Percentiles rank a stretch among this genome's conserved stretches.
These are phyloP conservation scores for Phytophthora aleatoria DNA, from an alignment of 352 stramenopile species.

Conservation along the genomic window DNA sequence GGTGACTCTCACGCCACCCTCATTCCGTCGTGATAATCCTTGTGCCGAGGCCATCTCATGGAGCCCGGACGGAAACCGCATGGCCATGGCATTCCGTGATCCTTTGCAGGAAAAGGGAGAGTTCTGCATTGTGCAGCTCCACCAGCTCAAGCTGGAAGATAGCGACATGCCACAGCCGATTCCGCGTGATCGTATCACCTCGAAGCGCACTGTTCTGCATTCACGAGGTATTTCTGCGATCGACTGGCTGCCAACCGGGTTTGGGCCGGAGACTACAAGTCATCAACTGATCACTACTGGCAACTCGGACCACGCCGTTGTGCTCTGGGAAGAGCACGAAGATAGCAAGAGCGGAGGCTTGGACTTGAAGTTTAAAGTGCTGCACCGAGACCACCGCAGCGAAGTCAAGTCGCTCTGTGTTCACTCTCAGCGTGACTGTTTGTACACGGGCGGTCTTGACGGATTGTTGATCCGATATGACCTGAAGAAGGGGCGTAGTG, in stretches of 20 bases:
- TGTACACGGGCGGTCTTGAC: constrained; percentile 80
- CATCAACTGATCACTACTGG: constrained; percentile 70
- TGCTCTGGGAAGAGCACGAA: constrained; percentile 78
- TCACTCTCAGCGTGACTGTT: constrained; percentile 65
- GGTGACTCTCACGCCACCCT: constrained; percentile 56
- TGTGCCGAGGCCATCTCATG: constrained; percentile 80
- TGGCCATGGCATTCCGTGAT: constrained; percentile 85
- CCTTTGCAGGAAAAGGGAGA: constrained; percentile 60
- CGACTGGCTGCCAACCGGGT: constrained; percentile 66
- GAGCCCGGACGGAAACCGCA: constrained; percentile 72
- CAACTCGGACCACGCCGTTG: constrained; percentile 69
- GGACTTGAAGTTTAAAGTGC: constrained; percentile 67
- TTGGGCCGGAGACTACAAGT: constrained; percentile 49
- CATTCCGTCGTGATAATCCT: constrained; percentile 65
- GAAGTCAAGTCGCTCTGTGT: constrained; percentile 80
- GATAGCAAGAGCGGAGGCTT: constrained; percentile 25
- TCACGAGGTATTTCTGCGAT: constrained; percentile 67
- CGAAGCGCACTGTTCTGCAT: constrained; percentile 67
- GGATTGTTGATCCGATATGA: constrained; percentile 78
- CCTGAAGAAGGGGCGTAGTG: constrained; percentile 44
- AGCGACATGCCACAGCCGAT: constrained; percentile 48
- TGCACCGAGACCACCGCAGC: constrained; percentile 79
- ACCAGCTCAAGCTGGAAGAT: constrained; percentile 62
- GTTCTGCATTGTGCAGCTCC: constrained; percentile 78
- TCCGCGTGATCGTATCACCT: constrained; percentile 58